Base-by-base conservation (phyloP, 176 grass and related monocot genomes). In the Dendrocalamus sinicus region DNA sequence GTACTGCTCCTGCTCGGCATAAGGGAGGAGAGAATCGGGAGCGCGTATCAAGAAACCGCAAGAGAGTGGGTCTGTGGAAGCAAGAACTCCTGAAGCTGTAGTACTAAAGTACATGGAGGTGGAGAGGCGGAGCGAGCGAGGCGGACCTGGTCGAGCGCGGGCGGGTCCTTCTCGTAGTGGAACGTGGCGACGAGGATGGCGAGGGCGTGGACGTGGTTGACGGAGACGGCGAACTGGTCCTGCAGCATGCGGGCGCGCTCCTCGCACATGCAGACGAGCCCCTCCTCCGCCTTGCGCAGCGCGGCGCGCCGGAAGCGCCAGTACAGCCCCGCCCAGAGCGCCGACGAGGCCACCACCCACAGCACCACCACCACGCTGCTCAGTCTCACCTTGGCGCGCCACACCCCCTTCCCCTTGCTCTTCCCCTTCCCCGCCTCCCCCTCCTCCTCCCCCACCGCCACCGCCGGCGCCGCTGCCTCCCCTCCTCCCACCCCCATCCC, bases 171-270 rank as follows among this genome's bases (percentile, higher is more conserved):
- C 75, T 99, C 91, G 93, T 99, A 99, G 81, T 92, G 84, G 86
- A 99, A 99, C 30, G 93, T 99, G 24, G 96, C 94, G 82, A 99
- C 91, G 64, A 99, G 96, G 64, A 99, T 99, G 81, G 96, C 93
- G 58, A 99, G 92, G 37, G 96, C 96, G 78, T 94, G 93, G 53
- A 99, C 93, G 86, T 99, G 96, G 88, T 99, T 99, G 79, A 99
- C 90, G 58, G 90, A 94, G 75, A 99, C 96, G 45, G 93, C 90
- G 65, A 99, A 96, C 81, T 95, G 96, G 83, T 99, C 96, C 91
- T 96, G 93, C 73, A 99, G 92, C 96, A 99, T 99, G 22, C 96
- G 78, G 8, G 96, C 90, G 4, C 96, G 92, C 90, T 96, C 96
- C 66, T 99, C 96, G 71, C 96, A 99, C 92, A 99, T 99, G 93